A percentile compares a stretch with the other conserved stretches of the same genome.
phyloP scores from a whole-genome alignment of 257 asterid species.

The Capsicum chinense region DNA sequence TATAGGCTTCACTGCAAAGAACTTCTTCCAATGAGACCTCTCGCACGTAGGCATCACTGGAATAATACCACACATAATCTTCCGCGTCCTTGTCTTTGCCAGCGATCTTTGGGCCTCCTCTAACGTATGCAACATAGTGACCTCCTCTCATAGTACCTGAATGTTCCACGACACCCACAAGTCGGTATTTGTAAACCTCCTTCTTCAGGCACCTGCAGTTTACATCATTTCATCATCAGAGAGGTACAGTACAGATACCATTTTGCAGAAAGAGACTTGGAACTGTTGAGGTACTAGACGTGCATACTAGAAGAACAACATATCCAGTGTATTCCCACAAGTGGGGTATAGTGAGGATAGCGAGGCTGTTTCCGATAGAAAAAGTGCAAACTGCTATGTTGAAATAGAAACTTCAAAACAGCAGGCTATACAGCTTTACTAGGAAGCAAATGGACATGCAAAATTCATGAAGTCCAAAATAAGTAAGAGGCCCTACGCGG shows the following conservation, averaged over 20 bases:
- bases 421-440: not conserved
- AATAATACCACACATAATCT: constrained; percentile 64
- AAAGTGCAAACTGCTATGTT: not conserved
- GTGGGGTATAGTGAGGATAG: no score
- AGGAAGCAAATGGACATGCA: not conserved
- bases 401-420: not conserved
- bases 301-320: not conserved
- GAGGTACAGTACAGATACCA: not conserved
- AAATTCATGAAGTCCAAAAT: not conserved
- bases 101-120: constrained; percentile 49
- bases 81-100: constrained; percentile 30
- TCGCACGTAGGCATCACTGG: constrained; percentile 74
- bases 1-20: constrained; percentile 71
- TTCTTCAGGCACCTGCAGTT: constrained; percentile 51
- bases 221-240: constrained; percentile 22
- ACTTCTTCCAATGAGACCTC: constrained; percentile 71
- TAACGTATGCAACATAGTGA: constrained; percentile 79
- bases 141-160: constrained; percentile 87
- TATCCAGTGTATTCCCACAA: no score
- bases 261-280: not conserved
- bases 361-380: no score
- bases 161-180: constrained; percentile 90
- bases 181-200: constrained; percentile 47
- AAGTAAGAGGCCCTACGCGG: not conserved
- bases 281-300: not conserved